Conservation (phyloP, 2,329 filamentous ascomycete genomes). For the Neophaeococcomyces aloes region DNA sequence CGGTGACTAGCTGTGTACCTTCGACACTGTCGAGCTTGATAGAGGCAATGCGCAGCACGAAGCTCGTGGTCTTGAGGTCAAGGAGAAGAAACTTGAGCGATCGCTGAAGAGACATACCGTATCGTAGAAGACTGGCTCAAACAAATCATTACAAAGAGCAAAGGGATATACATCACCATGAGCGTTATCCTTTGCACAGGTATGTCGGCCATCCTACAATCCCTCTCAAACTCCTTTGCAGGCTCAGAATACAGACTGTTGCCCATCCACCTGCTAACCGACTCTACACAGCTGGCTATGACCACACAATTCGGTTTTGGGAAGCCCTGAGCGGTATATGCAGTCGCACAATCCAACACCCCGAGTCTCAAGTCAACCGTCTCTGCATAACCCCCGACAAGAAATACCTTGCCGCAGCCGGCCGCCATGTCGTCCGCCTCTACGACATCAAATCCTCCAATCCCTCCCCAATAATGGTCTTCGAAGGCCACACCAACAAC, state of each 20-base stretch:
- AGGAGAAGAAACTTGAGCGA: no score
- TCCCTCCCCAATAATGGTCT: conserved; percentile 80
- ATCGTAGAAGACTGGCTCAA: no score
- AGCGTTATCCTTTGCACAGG: conserved; percentile 59
- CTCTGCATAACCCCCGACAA: conserved; percentile 98
- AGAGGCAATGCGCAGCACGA: no score
- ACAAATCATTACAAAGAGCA: no score
- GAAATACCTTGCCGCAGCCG: conserved; percentile 75
- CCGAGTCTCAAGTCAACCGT: conserved; percentile 95
- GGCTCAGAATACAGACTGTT: background rate
- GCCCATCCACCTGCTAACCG: conserved; percentile 19
- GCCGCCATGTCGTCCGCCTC: conserved; percentile 81
- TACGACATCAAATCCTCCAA: conserved; percentile 99
- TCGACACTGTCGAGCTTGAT: no score
- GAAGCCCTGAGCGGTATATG: conserved; percentile 96
- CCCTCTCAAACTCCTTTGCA: background rate
- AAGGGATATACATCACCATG: conserved; percentile 32
- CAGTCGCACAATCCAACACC: conserved; percentile 93
- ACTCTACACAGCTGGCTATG: conserved; percentile 51
- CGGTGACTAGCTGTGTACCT: no score
- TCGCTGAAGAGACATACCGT: no score
- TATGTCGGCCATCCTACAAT: conserved; percentile 27
- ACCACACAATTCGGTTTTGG: conserved; percentile 83
- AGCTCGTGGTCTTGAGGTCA: no score
- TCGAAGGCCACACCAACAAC: conserved; percentile 92